Percentiles rank a stretch among this genome's conserved stretches.
These are phyloP conservation scores for Phytophthora citricola DNA, from an alignment of 352 stramenopile genomes.

Conservation along the genomic window DNA sequence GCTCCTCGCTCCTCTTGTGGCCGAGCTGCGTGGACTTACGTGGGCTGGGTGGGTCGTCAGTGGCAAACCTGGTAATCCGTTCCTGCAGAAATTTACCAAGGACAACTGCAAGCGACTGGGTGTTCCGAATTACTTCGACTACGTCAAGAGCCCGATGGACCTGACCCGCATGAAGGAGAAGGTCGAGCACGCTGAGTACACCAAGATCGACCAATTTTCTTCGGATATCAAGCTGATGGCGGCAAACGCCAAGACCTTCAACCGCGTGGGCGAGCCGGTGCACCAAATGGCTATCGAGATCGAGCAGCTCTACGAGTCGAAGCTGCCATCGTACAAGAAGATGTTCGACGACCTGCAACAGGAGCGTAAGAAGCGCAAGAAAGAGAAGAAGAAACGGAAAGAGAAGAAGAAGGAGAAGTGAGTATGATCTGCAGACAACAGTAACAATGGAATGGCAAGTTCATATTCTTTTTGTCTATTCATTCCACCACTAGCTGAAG, in stretches of 20 bases:
- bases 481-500: slow-evolving; percentile 49
- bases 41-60: slow-evolving; percentile 79
- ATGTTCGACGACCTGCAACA: slow-evolving; percentile 83
- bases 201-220: slow-evolving; percentile 80
- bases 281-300: slow-evolving; percentile 87
- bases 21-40: slow-evolving; percentile 70
- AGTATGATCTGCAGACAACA: slow-evolving; percentile 45
- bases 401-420: slow-evolving; percentile 91
- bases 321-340: slow-evolving; percentile 64
- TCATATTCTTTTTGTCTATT: slow-evolving; percentile 34
- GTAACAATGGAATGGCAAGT: slow-evolving; percentile 9
- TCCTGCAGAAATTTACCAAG: slow-evolving; percentile 86
- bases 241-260: slow-evolving; percentile 86
- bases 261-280: slow-evolving; percentile 80
- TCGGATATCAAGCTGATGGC: slow-evolving; percentile 84
- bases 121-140: slow-evolving; percentile 90
- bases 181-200: slow-evolving; percentile 77
- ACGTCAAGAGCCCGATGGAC: slow-evolving; percentile 82
- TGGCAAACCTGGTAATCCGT: slow-evolving; percentile 79
- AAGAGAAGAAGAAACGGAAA: slow-evolving; percentile 92
- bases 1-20: slow-evolving; percentile 71
- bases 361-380: slow-evolving; percentile 89
- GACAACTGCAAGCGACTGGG: slow-evolving; percentile 87
- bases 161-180: slow-evolving; percentile 88
- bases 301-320: slow-evolving; percentile 78